These are phyloP conservation scores for Penicillium sp. DNA, from an alignment of 2,329 filamentous ascomycete genomes.

Conservation along the genomic window DNA sequence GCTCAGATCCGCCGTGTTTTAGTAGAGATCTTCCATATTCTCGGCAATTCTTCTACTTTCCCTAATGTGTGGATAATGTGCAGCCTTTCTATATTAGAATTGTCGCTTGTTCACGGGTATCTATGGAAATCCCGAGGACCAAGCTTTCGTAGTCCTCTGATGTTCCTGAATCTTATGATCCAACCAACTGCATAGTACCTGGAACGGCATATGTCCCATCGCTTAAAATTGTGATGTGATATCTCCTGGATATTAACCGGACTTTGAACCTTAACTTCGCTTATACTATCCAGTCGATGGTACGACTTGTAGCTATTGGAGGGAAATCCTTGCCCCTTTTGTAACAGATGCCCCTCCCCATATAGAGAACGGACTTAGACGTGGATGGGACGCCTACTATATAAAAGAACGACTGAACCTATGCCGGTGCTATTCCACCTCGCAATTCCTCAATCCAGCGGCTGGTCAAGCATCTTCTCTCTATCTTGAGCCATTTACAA, in stretches of 20 bases:
- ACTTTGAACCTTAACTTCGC: background rate
- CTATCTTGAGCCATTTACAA: background rate
- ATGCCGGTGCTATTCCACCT: background rate
- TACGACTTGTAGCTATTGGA: conserved; percentile 6
- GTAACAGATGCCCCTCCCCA: background rate
- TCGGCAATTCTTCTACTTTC: no score
- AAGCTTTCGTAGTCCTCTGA: no score
- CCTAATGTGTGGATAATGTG: no score
- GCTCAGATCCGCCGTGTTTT: no score
- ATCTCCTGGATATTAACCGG: conserved; percentile 5
- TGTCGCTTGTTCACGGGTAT: no score
- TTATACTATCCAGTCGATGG: background rate
- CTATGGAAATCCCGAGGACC: no score
- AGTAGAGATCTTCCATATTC: no score
- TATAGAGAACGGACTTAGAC: background rate
- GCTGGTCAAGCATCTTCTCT: background rate
- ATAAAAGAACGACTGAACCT: background rate
- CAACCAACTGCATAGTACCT: background rate
- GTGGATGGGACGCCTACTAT: background rate
- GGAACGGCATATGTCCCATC: background rate
- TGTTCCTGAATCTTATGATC: no score
- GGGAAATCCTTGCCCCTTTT: conserved; percentile 7
- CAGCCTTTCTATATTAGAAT: no score
- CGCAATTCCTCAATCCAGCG: background rate
- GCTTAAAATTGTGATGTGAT: background rate